Evolutionary conservation across 2,329 filamentous ascomycete genomes (phyloP), one percentile per base, ranked within the genome.

Genomic region (Plenodomus biglobosus): DNA sequence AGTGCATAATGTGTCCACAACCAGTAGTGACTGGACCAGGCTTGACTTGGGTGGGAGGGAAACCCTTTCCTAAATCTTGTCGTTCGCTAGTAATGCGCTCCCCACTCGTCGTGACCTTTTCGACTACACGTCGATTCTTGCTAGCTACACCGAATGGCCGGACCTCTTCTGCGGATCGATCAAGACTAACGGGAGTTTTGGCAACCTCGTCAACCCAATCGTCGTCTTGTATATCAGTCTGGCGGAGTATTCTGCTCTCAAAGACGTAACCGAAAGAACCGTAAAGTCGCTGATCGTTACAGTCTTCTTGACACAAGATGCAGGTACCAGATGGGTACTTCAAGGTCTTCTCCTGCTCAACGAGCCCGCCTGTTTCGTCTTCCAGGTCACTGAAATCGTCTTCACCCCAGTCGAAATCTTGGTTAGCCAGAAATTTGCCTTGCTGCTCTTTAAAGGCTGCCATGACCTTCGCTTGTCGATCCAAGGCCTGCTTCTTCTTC

Each of bases 1-100:
- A 97, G 71, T 99, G 94, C 94, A 99, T 99, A 65, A 99, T 95
- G 70, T 99, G 94, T 2, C 94, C 94, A 71, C 94, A 99, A 8
- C 92, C 90, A 30, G 88, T 89, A 10, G 92, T 89, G 1, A 97
- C 87, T 0, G 92, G 88, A 0, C 92, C 94, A 16, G 82, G 78
- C 21, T 81, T 79, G 27, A 84, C 84, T 35, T 84, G 79, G 8
- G 80, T 77, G 6, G 85, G 79, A 2, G 90, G 87, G 65, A 95
- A 99, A 0, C 94, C 94, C 71, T 92, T 95, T 24, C 92, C 92
- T 40, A 99, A 82, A 5, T 85, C 85, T 72, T 95, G 88, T 40
- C 88, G 84, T 69, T 95, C 90, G 3, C 84, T 82, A 30, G 83
- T 77, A 40, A 92, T 85, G 34, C 83, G 82, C 34, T 86, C 80